A percentile compares a stretch with the other conserved stretches of the same genome.
Conservation (phyloP, 768 basidiomycete genomes). For the Rickenella mellea region DNA sequence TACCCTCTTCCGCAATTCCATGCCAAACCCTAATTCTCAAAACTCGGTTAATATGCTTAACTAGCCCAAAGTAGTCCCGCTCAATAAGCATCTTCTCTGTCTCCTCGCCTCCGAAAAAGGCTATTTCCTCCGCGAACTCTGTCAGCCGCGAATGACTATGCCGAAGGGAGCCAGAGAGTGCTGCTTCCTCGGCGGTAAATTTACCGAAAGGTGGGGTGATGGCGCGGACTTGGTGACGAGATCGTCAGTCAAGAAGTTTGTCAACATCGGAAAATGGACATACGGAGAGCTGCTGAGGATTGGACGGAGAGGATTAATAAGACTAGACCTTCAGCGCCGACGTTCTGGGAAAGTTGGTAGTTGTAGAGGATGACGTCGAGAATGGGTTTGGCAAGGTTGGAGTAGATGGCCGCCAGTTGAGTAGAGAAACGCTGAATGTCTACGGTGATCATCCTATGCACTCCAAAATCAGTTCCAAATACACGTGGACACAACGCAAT, state of each 20-base stretch:
- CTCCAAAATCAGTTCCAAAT: slow-evolving; percentile 7
- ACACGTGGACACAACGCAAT: neutral
- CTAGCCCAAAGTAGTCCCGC: slow-evolving; percentile 73
- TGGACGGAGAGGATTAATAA: slow-evolving; percentile 81
- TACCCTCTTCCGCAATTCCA: slow-evolving; percentile 85
- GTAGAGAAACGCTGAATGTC: slow-evolving; percentile 91
- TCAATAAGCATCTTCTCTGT: slow-evolving; percentile 90
- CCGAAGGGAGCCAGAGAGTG: slow-evolving; percentile 80
- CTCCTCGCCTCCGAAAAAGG: slow-evolving; percentile 79
- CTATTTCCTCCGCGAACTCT: slow-evolving; percentile 84
- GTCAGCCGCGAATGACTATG: slow-evolving; percentile 88
- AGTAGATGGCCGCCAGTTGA: slow-evolving; percentile 88
- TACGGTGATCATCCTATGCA: slow-evolving; percentile 78
- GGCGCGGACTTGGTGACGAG: slow-evolving; percentile 54
- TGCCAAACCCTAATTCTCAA: slow-evolving; percentile 81
- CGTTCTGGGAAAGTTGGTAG: slow-evolving; percentile 87
- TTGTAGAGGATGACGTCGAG: slow-evolving; percentile 93
- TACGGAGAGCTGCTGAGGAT: slow-evolving; percentile 70
- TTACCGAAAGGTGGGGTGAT: slow-evolving; percentile 88
- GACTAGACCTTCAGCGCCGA: slow-evolving; percentile 87
- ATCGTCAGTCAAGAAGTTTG: neutral
- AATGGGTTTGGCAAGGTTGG: slow-evolving; percentile 87
- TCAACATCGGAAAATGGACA: slow-evolving; percentile 20
- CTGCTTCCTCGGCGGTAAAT: slow-evolving; percentile 82
- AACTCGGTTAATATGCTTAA: slow-evolving; percentile 80